Base-by-base conservation (phyloP, 352 stramenopile species). In the Phytophthora aleatoria region DNA sequence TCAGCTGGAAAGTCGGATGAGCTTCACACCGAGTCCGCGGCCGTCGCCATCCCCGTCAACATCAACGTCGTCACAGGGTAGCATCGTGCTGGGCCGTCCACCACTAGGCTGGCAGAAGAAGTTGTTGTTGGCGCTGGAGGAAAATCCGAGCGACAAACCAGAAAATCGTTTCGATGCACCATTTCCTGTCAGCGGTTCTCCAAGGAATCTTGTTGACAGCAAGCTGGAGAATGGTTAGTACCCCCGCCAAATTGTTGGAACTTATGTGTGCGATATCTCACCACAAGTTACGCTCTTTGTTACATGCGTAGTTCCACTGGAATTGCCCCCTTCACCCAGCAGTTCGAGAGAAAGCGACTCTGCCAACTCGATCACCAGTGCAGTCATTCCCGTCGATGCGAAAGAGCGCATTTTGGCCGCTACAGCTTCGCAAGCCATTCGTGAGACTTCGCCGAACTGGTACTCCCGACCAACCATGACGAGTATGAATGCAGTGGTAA, bases 41-140 rank as follows among this genome's bases (percentile, higher is more conserved):
- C 15, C 33, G 13, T 71, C 62, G 16, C 33, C 49, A 51, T 71
- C 69, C 43, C 60, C 55, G n/a, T 75, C 70, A n/a, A 66, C 66
- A 30, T 65, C 66, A 28, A 59, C 57, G 50, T 85, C 76, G 13
- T 85, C 76, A 4, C 73, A 80, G 39, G 53, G 67, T n/a, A 85
- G 76, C 39, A 60, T 82, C 16, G 48, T 74, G 3, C 58, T 79
- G 35, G 64, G 54, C 50, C 64, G 54, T 2, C 76, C 76, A 50
- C 76, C 76, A 48, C 33, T 67, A 35, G 73, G 77, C 27, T 85
- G 76, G 76, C 76, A 85, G 27, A 81, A 71, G 9, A 66, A 60
- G 36, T 35, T 83, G 52, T 26, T 75, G 20, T 7, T 71, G 31
- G 66, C 66, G 7, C 27, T 72, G 26, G 49, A 43, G 16, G 50